Percentiles rank a stretch among this genome's conserved stretches.
phyloP scores from a whole-genome alignment of 1,284 basidiomycete genomes.

The Sporisorium iseilematis-ciliati region DNA sequence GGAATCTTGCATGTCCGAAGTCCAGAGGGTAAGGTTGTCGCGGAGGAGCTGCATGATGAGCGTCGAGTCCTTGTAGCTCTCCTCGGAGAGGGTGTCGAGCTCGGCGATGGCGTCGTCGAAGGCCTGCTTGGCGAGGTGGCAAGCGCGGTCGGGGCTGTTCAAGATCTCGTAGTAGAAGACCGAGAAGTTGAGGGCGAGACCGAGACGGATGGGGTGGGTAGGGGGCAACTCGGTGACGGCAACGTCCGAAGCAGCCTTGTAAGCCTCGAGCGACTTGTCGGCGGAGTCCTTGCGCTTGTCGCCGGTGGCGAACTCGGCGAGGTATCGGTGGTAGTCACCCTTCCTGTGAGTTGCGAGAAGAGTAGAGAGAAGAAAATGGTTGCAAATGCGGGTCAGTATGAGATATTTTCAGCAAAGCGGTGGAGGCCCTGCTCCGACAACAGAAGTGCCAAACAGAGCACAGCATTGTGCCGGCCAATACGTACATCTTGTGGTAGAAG shows the following conservation, averaged over 20 bases:
- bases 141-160: conserved; percentile 98
- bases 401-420: background rate
- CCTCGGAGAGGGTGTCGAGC: conserved; percentile 98
- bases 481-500: conserved; percentile 99
- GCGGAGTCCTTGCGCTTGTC: conserved; percentile 98
- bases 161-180: conserved; percentile 99
- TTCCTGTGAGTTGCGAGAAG: conserved; percentile 76
- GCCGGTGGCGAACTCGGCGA: conserved; percentile 98
- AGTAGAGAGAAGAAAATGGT: background rate
- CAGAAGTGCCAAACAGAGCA: no score
- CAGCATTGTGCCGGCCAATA: background rate
- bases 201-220: conserved; percentile 98
- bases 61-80: conserved; percentile 93
- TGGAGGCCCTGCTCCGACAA: background rate
- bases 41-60: conserved; percentile 99
- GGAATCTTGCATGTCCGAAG: conserved; percentile 84
- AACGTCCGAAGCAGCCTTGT: conserved; percentile 99
- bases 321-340: conserved; percentile 99
- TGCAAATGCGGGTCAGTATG: conserved; percentile 5
- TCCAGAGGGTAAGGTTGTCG: conserved; percentile 96
- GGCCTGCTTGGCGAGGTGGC: conserved; percentile 99
- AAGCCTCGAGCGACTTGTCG: conserved; percentile 98
- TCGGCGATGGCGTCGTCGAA: conserved; percentile 99
- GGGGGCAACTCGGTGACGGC: conserved; percentile 97
- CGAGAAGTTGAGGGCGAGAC: conserved; percentile 99